Base-by-base conservation (phyloP, 306 rosid genomes). In the Amphicarpaea edgeworthii region DNA sequence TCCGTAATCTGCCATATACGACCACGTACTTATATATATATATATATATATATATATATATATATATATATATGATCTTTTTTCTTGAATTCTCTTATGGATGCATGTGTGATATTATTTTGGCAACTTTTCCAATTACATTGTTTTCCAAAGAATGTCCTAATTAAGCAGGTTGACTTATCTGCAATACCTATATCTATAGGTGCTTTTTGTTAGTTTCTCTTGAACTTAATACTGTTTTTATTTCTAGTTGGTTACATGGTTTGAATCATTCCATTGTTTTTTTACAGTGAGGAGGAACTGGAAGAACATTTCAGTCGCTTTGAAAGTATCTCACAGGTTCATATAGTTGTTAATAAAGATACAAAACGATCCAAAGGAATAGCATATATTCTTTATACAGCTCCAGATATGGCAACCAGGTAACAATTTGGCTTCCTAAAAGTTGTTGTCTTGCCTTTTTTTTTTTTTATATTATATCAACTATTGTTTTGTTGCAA, bases 1-100 rank as follows among this genome's bases (percentile, higher is more conserved):
- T 95, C 40, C 96, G 97, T 8, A 95, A 92, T 89, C 89, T 95
- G 81, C 97, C 97, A 50, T 95, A 86, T 73, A 69, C 93, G 3
- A 83, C 97, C 74, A 89, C 77, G 96, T 92, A 90, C 26, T 17
- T 51, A 49, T 12, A 26, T 47, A 12, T 19, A 5, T 46, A 6
- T 8, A 8, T 28, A 26, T 30, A 7, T 6, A n/a, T n/a, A n/a
- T n/a, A n/a, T n/a, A n/a, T n/a, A n/a, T 51, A 49, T 12, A 26
- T 47, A 12, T 19, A 5, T 46, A 6, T 8, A 8, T 28, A 26
- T 30, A 7, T 6, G n/a, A n/a, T 42, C 68, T 70, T 24, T 38
- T 64, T 69, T 26, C 69, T 42, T 26, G 11, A 51, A 19, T 72
- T 72, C n/a, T 61, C 62, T 53, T 38, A 5, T 67, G 67, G 54